Evolutionary conservation across 164 flowering plant genomes (phyloP), one percentile per base, ranked within the genome.

Genomic region (Buxus sempervirens): DNA sequence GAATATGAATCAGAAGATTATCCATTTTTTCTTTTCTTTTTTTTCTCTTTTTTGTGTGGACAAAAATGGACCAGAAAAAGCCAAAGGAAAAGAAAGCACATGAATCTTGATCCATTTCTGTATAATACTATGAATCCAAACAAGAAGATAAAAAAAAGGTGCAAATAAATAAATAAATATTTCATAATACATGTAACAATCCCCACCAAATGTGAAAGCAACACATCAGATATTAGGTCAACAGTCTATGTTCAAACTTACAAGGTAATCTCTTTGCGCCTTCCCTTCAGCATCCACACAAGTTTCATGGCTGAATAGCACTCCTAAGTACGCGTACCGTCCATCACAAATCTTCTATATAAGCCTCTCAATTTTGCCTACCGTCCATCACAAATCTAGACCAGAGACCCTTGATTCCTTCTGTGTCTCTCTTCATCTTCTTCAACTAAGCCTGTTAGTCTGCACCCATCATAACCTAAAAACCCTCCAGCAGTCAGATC

Each of bases 261-360:
- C 12, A 2, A 58, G 1, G 64, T 49, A 60, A 60, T 48, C 26
- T 6, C 64, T 59, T 54, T 27, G 71, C 32, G 60, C 10, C 62
- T 68, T 68, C 63, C 51, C 24, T 32, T 53, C 36, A 51, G 16
- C 58, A 60, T 68, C 64, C 49, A 21, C 25, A 10, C 26, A 38
- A 26, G 26, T 27, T 13, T 25, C 38, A 18, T 58, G n/a, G 61
- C 19, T 13, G 13, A 15, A 12, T 20, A 5, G 1, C 25, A 27
- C 32, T 38, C 36, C 41, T 48, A 3, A 32, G 3, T 32, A 32
- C 38, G 3, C 38, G 38, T 32, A n/a, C n/a, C 54, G 21, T 1
- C 25, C 9, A 41, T 20, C 38, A 6, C 5, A 41, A n/a, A 0
- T 4, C n/a, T 8, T 61, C 64, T 61, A 36, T 61, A 42, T 32